Conservation (phyloP, 2,329 filamentous ascomycete species). For the Lecanosticta acicola region DNA sequence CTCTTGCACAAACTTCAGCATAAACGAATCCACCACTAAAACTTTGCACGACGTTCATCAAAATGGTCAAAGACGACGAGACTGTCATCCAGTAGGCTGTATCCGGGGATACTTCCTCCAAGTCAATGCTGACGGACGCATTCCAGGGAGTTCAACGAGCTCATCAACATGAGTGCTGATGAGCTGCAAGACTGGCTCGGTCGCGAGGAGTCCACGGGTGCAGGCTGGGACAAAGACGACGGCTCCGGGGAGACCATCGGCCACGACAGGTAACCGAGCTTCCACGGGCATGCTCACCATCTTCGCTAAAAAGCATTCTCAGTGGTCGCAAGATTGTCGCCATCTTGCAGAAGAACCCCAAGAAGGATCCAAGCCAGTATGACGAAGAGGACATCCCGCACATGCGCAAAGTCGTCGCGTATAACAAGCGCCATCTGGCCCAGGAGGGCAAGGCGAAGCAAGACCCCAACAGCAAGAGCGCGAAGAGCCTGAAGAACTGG, state of each 20-base stretch:
- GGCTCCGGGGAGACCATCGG: constrained; percentile 57
- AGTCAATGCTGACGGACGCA: background rate
- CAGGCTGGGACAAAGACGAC: constrained; percentile 57
- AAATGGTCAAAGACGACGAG: constrained; percentile 49
- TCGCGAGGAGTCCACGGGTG: constrained; percentile 51
- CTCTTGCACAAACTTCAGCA: background rate
- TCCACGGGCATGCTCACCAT: background rate
- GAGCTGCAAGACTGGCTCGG: constrained; percentile 60
- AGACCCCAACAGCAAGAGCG: constrained; percentile 51
- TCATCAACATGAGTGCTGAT: constrained; percentile 60
- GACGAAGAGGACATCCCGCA: constrained; percentile 51
- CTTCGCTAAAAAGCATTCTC: background rate
- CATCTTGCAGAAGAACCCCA: constrained; percentile 58
- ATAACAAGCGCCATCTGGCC: constrained; percentile 61
- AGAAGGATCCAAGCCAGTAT: constrained; percentile 53
- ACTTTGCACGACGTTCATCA: constrained; percentile 13
- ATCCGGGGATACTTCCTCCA: constrained; percentile 2
- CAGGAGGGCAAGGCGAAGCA: constrained; percentile 56
- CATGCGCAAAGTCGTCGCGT: constrained; percentile 51
- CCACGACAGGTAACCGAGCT: constrained; percentile 53
- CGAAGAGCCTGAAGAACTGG: constrained; percentile 60
- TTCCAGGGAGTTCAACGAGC: constrained; percentile 56
- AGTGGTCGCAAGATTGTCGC: constrained; percentile 59
- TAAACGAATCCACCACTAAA: background rate
- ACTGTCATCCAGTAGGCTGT: constrained; percentile 44